Base-by-base conservation (phyloP, 495 filamentous ascomycete genomes). In the Aspergillus cristatus region DNA sequence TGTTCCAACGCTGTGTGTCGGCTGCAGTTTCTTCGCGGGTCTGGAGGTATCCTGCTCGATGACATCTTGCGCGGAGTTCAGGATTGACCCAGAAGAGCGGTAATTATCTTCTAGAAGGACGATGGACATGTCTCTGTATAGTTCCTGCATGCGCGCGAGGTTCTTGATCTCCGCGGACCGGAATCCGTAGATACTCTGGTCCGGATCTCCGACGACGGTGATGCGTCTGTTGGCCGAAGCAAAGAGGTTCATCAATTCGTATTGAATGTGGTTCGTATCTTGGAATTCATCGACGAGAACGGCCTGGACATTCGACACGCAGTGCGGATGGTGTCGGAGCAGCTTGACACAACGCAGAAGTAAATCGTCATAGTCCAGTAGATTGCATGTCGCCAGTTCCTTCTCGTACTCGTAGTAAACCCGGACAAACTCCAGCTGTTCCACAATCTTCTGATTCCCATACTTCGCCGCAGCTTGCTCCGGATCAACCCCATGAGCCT, bases 101-200 rank as follows among this genome's bases (percentile, higher is more conserved):
- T 99, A 99, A 44, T 97, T 99, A 39, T 95, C 80, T 50, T 95
- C 86, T n/a, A 99, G 68, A 13, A 86, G 77, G 14, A 96, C 79
- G 14, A 89, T 75, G 0, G 84, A 71, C 1, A 86, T 90, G 30
- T 84, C 78, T 0, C 75, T 75, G 51, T 87, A 96, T 29, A 80
- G 75, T 28, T 62, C 63, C 41, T 84, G 74, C 76, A 99, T 81
- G 1, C 81, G 72, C 42, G 74, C 72, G 26, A 97, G 68, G 54
- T 99, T 99, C 54, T 82, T 76, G 45, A 93, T 89, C 59, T 99
- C 91, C 14, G 93, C 93, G 3, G 86, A 90, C n/a, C 93, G 81
- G 68, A 94, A 99, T 4, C 90, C 85, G 52, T 99, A 99, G 36
- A 99, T 99, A 47, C 89, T 95, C 53, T 99, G 93, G 54, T 99